Base-by-base conservation (phyloP, 768 basidiomycete species). In the Gloeophyllum trabeum region DNA sequence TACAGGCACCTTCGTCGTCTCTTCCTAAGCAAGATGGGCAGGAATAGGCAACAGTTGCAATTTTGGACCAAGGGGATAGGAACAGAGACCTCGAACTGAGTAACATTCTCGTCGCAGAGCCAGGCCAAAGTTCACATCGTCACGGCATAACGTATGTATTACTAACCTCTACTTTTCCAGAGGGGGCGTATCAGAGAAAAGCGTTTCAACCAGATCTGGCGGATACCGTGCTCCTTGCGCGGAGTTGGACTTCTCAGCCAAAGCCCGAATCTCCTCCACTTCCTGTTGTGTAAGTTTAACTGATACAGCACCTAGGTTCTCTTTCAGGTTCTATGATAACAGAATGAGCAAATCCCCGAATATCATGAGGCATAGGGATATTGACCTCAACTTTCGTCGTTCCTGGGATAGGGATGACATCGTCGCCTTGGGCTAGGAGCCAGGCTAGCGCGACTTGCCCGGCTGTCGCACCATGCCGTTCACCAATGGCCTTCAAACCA, bases 381-480 rank as follows among this genome's bases (percentile, higher is more conserved):
- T 50, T 0, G 22, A 59, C 54, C 56, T 55, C 58, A 47, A 67
- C 44, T 25, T 57, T 55, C 26, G 51, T 62, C 1, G 57, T 67
- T 14, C 67, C 69, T 1, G 62, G 66, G 36, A 67, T 67, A 1
- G 66, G 64, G 32, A 66, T 59, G 42, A 67, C 37, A 22, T 64
- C 57, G 4, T 56, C 50, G 1, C 61, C 62, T 40, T 68, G 62
- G 0, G 61, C 57, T 16, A 66, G 59, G 4, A 66, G 50, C 61
- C 63, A 69, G 1, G 67, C 67, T 5, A 70, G 52, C 0, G 58
- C 46, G 1, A 70, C 55, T 46, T 69, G 68, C 3, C 65, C 67
- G 0, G 61, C 54, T 1, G 60, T 65, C 12, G 58, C 61, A 1
- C 48, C 40, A 48, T 67, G 54, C 44, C 54, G 54, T 38, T 48